A percentile compares a stretch with the other conserved stretches of the same genome.
Evolutionary conservation across 2,329 filamentous ascomycete genomes (phyloP).

Genomic region (Xylaria sp.): DNA sequence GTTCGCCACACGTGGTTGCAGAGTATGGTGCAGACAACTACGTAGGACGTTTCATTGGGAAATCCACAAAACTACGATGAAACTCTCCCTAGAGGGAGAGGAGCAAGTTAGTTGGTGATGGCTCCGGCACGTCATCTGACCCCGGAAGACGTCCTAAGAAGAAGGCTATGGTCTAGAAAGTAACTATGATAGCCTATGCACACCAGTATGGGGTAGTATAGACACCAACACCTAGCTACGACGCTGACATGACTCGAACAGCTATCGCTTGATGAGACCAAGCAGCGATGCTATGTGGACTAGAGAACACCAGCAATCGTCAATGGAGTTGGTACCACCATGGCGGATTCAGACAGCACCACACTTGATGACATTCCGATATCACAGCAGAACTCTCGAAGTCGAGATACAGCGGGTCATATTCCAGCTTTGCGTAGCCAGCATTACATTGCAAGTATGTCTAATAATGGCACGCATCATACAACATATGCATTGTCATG

Average conservation of each 20-base stretch:
- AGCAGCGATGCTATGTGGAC: not conserved
- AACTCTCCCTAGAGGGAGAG: constrained; percentile 5
- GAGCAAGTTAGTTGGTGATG: not conserved
- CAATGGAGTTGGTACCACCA: not conserved
- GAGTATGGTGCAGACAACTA: not conserved
- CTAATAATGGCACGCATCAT: not conserved
- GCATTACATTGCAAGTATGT: constrained; percentile 3
- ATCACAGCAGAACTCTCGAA: not conserved
- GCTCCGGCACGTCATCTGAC: constrained; percentile 9
- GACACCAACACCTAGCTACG: not conserved
- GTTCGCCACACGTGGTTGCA: constrained; percentile 7
- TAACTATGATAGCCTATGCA: not conserved
- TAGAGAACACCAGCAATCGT: not conserved
- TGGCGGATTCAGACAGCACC: not conserved
- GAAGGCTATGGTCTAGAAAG: not conserved
- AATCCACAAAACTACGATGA: constrained; percentile 22
- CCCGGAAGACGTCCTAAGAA: not conserved
- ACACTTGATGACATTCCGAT: not conserved
- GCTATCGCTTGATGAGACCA: not conserved
- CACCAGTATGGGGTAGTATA: not conserved
- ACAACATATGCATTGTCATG: constrained; percentile 3
- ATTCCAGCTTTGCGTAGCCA: constrained; percentile 10
- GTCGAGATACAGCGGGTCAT: not conserved
- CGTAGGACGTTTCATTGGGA: constrained; percentile 13
- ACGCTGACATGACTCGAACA: constrained; percentile 9